Evolutionary conservation across 768 basidiomycete species (phyloP), one percentile per base, ranked within the genome.

Genomic region (Amanita fuliginea): DNA sequence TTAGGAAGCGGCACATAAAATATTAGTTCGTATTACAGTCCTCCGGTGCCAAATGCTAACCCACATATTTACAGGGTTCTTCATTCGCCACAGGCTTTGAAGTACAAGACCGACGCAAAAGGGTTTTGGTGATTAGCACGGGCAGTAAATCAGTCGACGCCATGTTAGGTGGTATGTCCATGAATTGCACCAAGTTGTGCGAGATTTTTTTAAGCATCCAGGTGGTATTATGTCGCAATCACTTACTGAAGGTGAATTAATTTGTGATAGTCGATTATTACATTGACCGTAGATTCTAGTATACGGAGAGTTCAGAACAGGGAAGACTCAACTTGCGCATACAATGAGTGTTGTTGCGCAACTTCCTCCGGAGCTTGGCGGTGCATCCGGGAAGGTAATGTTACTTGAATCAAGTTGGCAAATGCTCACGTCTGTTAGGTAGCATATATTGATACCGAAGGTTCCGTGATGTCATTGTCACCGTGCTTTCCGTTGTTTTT

Each of bases 281-380:
- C 40, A 11, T 10, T 43, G 18, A 26, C 14, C 46, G 49, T 46
- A 6, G 6, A 36, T 19, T 22, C 13, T 51, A 91, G 93, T 97
- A 2, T 98, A 92, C 59, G 94, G 95, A 40, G 94, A 98, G 65
- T 97, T 87, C 64, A 78, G 94, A 28, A 97, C 95, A 0, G 94
- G 94, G 26, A 94, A 95, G 67, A 96, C 94, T 4, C 95, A 98
- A 61, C 72, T 95, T 44, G 91, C 90, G 21, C 95, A 96, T 65
- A 98, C 94, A 10, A 86, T 96, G 76, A 90, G 88, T 57, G 89
- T 98, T 6, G 70, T 93, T 4, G 67, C 90, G 3, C 94, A 98
- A 60, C 76, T 97, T 40, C 94, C 94, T 24, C 71, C 79, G 2
- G 92, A 95, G 44, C 75, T 93, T 58, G 93, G 92, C 5, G 94